phyloP scores from a whole-genome alignment of 2,329 filamentous ascomycete genomes.

The Neopestalotiopsis sp. region DNA sequence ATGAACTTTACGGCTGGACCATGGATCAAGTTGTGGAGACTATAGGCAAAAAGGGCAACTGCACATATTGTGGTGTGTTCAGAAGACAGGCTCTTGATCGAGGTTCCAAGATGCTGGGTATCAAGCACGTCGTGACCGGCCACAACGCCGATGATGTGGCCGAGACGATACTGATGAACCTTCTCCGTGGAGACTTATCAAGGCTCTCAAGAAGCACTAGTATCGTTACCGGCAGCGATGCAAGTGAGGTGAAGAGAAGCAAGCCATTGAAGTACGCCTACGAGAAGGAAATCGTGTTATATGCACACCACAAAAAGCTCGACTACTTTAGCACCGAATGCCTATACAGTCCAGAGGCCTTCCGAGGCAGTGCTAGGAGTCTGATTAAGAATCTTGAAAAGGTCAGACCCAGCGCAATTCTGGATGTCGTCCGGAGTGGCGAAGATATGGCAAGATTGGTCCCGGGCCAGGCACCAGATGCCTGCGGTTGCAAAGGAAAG shows the following conservation, averaged over 20 bases:
- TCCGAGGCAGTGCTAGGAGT: conserved; percentile 87
- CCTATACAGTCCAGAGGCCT: conserved; percentile 97
- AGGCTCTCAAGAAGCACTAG: conserved; percentile 87
- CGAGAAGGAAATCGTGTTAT: conserved; percentile 98
- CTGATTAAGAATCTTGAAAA: conserved; percentile 95
- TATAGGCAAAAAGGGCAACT: conserved; percentile 97
- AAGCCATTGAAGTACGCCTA: conserved; percentile 99
- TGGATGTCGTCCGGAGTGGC: conserved; percentile 93
- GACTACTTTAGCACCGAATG: conserved; percentile 99
- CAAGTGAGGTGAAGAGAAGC: conserved; percentile 90
- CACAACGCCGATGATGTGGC: conserved; percentile 98
- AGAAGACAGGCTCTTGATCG: conserved; percentile 91
- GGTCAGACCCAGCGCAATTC: conserved; percentile 89
- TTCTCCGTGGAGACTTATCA: conserved; percentile 87
- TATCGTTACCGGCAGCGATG: conserved; percentile 79
- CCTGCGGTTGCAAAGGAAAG: conserved; percentile 53
- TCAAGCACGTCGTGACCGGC: conserved; percentile 93
- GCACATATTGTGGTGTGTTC: conserved; percentile 98
- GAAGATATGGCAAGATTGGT: conserved; percentile 96
- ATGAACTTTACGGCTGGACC: conserved; percentile 95
- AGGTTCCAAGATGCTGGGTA: conserved; percentile 84
- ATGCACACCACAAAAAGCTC: conserved; percentile 94
- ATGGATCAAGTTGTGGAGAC: conserved; percentile 99
- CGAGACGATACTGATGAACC: conserved; percentile 97
- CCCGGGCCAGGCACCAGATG: conserved; percentile 59